Evolutionary conservation across 1,139 yeast genomes (phyloP).

Genomic region (Groenewaldozyma sp.): DNA sequence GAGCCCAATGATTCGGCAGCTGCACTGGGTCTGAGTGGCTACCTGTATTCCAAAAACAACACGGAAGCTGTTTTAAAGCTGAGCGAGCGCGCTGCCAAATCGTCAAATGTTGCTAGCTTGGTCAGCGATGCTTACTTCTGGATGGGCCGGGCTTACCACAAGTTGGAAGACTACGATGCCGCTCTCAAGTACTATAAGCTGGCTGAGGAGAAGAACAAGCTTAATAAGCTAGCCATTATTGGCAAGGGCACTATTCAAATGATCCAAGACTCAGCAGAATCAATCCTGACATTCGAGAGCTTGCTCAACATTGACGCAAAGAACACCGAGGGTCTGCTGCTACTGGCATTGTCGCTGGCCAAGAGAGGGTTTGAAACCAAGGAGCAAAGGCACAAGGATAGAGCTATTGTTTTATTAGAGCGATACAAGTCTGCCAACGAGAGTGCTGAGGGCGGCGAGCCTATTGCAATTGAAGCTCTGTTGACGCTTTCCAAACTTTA

Average conservation of each 20-base stretch:
- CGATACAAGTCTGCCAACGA: conserved; percentile 58
- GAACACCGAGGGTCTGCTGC: conserved; percentile 50
- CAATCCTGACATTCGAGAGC: conserved; percentile 74
- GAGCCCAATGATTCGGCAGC: conserved; percentile 35
- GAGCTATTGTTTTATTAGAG: conserved; percentile 59
- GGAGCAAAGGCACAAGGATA: conserved; percentile 16
- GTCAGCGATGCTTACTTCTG: conserved; percentile 77
- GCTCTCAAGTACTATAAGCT: conserved; percentile 62
- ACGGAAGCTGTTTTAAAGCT: conserved; percentile 50
- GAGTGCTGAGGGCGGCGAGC: conserved; percentile 49
- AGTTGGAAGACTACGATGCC: conserved; percentile 47
- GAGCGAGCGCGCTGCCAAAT: conserved; percentile 41
- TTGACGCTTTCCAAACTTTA: conserved; percentile 57
- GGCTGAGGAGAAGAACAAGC: conserved; percentile 32
- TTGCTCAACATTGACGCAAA: conserved; percentile 59
- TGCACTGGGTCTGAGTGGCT: conserved; percentile 41
- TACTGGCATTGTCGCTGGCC: conserved; percentile 19
- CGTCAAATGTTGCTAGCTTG: conserved; percentile 35
- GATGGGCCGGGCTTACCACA: conserved; percentile 73
- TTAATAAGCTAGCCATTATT: conserved; percentile 44
- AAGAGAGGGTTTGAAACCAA: conserved; percentile 13
- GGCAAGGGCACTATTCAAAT: conserved; percentile 86
- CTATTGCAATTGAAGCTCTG: conserved; percentile 60
- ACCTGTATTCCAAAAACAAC: conserved; percentile 52
- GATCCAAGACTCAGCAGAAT: conserved; percentile 67